Percentiles rank a stretch among this genome's conserved stretches.
These are phyloP conservation scores for Pseudogymnoascus sp. DNA, from an alignment of 2,329 filamentous ascomycete species.

Conservation along the genomic window DNA sequence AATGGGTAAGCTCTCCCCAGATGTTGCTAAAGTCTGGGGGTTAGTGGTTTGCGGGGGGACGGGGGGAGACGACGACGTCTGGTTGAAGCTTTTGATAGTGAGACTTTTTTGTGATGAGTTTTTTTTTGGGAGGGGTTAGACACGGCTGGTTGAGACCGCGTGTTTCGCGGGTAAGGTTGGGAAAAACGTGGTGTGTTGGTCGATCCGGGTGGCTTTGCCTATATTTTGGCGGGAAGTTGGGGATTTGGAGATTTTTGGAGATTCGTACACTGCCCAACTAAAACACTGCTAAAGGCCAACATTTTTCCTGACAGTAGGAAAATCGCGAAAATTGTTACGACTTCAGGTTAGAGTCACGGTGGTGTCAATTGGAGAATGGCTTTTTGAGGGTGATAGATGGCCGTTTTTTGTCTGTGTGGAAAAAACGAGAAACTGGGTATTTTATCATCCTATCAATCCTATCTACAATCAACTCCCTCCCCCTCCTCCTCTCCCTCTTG, in stretches of 20 bases:
- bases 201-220: too few species aligned
- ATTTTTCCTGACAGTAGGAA: too few species aligned
- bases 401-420: not conserved
- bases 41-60: not conserved
- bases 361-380: not conserved
- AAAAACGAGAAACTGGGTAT: not conserved
- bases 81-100: not conserved
- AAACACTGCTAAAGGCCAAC: too few species aligned
- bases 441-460: conserved; percentile 3
- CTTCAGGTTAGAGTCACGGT: not conserved
- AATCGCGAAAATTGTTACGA: too few species aligned
- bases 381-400: not conserved
- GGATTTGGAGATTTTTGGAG: too few species aligned
- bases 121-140: too few species aligned
- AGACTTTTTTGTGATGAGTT: too few species aligned
- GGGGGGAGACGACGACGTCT: not conserved
- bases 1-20: not conserved
- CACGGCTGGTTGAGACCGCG: too few species aligned
- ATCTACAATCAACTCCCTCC: not conserved
- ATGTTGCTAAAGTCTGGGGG: not conserved
- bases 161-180: too few species aligned
- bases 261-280: too few species aligned
- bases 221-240: too few species aligned
- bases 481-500: not conserved
- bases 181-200: too few species aligned